These are phyloP conservation scores for Hyaloperonospora brassicae DNA, from an alignment of 352 stramenopile species.

Conservation along the genomic window DNA sequence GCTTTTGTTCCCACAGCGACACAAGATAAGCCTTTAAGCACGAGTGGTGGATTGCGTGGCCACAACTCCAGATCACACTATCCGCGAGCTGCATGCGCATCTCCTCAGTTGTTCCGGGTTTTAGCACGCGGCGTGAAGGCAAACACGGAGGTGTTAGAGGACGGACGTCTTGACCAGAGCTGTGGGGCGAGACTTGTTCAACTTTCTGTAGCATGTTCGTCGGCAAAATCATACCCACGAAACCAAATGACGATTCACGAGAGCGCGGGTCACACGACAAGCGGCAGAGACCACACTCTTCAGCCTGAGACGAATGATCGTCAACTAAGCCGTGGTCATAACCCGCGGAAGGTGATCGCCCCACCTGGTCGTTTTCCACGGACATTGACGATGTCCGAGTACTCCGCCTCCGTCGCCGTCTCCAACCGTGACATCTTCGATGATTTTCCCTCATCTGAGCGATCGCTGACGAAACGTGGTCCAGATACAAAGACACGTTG, in stretches of 20 bases:
- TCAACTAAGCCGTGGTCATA: constrained; percentile 18
- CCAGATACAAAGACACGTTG: constrained; percentile 54
- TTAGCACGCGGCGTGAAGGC: constrained; percentile 23
- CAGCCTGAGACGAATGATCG: constrained; percentile 21
- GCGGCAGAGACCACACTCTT: constrained; percentile 62
- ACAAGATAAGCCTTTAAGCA: constrained; percentile 68
- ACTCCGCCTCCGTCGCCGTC: constrained; percentile 27
- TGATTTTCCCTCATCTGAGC: constrained; percentile 45
- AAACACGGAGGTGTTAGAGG: constrained; percentile 13
- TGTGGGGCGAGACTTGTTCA: constrained; percentile 7
- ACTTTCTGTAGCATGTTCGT: constrained; percentile 45
- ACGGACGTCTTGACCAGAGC: constrained; percentile 5
- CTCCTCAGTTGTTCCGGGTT: constrained; percentile 23
- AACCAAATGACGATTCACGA: constrained; percentile 46
- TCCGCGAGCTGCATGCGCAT: constrained; percentile 36
- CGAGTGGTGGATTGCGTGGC: constrained; percentile 55
- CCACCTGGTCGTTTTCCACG: constrained; percentile 11
- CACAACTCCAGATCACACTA: constrained; percentile 58
- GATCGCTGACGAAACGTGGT: constrained; percentile 59
- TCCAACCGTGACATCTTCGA: constrained; percentile 25
- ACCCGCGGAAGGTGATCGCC: constrained; percentile 16
- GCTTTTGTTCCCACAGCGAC: constrained; percentile 60
- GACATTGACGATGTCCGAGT: constrained; percentile 25
- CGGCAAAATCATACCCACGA: constrained; percentile 62
- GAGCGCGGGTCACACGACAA: constrained; percentile 40